These are phyloP conservation scores for Raphidocelis subcapitata DNA, from an alignment of 139 green algal species.

Conservation along the genomic window DNA sequence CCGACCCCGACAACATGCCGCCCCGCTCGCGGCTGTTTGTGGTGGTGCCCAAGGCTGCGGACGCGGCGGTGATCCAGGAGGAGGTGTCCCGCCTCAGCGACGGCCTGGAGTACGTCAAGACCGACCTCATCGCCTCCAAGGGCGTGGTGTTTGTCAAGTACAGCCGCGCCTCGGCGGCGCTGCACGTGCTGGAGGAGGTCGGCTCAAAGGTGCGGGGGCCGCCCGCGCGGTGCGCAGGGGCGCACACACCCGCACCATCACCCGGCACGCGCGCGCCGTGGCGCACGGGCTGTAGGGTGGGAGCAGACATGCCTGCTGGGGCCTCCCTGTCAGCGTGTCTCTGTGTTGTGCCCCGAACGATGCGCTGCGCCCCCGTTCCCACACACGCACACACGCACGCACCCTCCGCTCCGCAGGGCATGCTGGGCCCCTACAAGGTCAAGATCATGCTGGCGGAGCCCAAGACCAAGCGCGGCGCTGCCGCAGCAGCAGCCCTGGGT, in stretches of 20 bases:
- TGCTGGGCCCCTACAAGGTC: slow-evolving; percentile 78
- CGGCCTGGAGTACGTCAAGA: slow-evolving; percentile 90
- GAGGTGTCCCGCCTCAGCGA: slow-evolving; percentile 63
- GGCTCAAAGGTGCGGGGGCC: slow-evolving; percentile 22
- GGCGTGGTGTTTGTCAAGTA: slow-evolving; percentile 93
- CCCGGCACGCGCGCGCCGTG: not conserved
- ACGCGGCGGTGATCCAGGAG: slow-evolving; percentile 67
- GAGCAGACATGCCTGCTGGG: no score
- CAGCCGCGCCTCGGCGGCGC: slow-evolving; percentile 68
- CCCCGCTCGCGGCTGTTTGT: slow-evolving; percentile 85
- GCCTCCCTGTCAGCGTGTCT: no score
- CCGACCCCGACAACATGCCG: slow-evolving; percentile 88
- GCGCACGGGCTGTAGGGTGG: no score
- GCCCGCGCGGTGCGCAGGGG: slow-evolving; percentile 35
- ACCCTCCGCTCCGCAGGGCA: no score
- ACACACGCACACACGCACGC: no score
- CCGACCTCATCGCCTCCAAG: slow-evolving; percentile 82
- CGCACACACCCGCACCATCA: not conserved
- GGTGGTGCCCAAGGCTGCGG: slow-evolving; percentile 85
- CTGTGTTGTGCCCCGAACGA: no score
- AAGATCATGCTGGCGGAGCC: slow-evolving; percentile 93
- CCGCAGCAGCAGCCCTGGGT: not conserved
- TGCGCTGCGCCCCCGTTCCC: no score
- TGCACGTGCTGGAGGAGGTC: slow-evolving; percentile 74
- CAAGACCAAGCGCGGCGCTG: slow-evolving; percentile 70